Evolutionary conservation across 2,329 filamentous ascomycete species (phyloP).

Genomic region (Fusarium haematococcum): DNA sequence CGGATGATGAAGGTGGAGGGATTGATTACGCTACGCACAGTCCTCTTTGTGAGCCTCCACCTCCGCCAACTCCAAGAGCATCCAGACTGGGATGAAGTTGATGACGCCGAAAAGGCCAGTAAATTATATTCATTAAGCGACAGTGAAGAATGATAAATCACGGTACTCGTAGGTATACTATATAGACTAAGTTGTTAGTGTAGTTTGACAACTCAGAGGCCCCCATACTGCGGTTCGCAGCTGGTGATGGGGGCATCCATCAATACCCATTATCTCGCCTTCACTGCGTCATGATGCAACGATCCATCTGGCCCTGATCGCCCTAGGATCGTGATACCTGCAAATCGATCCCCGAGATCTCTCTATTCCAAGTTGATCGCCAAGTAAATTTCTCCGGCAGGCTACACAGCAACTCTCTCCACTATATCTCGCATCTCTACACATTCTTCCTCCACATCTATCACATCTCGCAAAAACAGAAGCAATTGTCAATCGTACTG

Average conservation of each 20-base stretch:
- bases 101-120: neutral
- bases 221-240: neutral
- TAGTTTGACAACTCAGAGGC: neutral
- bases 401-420: neutral
- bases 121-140: neutral
- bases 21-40: slow-evolving; percentile 10
- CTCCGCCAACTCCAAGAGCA: neutral
- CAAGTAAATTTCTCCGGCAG: neutral
- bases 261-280: neutral
- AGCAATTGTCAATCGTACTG: neutral
- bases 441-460: slow-evolving; percentile 30
- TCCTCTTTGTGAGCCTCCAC: slow-evolving; percentile 12
- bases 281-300: neutral
- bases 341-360: neutral
- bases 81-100: neutral
- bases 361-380: neutral
- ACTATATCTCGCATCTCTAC: neutral
- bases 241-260: neutral
- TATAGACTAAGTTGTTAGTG: neutral
- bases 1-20: neutral
- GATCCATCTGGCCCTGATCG: neutral
- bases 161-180: neutral
- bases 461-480: slow-evolving; percentile 29
- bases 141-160: neutral
- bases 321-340: neutral